Conservation (phyloP, 2,329 filamentous ascomycete species). For the Apiospora kogelbergensis region DNA sequence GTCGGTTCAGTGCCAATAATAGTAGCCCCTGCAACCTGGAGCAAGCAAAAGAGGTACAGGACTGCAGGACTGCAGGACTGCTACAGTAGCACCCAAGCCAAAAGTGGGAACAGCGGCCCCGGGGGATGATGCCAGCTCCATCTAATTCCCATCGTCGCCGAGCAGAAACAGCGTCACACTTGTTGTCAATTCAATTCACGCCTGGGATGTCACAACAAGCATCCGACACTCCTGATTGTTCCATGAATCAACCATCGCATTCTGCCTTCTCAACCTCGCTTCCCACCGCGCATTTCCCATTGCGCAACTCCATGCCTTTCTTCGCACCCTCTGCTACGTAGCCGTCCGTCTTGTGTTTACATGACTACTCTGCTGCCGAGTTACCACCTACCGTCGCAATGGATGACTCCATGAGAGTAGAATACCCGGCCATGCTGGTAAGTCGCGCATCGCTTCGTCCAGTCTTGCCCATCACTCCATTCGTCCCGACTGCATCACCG, state of each 20-base stretch:
- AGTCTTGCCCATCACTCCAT: background rate
- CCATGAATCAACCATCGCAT: background rate
- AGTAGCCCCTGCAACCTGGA: background rate
- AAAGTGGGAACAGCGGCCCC: background rate
- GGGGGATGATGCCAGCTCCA: background rate
- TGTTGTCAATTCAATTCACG: background rate
- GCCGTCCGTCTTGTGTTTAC: conserved; percentile 6
- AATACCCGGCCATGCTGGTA: conserved; percentile 95
- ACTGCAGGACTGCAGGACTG: no score
- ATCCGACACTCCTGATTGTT: background rate
- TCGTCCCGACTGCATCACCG: background rate
- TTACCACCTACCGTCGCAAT: conserved; percentile 41
- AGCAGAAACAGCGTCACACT: background rate
- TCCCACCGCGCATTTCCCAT: background rate
- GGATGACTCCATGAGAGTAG: conserved; percentile 78
- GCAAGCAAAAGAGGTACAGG: background rate
- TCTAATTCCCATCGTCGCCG: conserved; percentile 6
- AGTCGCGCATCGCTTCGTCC: conserved; percentile 36
- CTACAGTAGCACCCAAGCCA: background rate
- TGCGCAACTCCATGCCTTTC: background rate
- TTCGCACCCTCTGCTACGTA: background rate
- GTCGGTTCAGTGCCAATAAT: background rate
- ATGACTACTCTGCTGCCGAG: background rate
- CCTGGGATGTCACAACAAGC: background rate
- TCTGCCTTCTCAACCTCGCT: background rate